These are phyloP conservation scores for Solanum lycopersicoides DNA, from an alignment of 257 asterid genomes.

Conservation along the genomic window DNA sequence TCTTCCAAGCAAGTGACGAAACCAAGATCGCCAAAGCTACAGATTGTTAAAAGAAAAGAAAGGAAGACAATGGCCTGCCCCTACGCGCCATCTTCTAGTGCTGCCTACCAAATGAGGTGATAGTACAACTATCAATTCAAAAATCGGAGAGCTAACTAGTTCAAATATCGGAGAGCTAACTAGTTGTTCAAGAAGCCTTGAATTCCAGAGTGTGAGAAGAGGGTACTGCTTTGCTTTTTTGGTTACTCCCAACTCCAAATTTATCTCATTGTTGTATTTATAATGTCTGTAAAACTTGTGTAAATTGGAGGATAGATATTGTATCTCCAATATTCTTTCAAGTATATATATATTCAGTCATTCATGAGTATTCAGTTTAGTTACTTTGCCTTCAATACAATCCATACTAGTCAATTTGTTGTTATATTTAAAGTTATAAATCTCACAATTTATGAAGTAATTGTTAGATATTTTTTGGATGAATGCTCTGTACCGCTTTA, in stretches of 20 bases:
- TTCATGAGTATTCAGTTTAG: neutral
- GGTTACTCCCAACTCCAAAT: neutral
- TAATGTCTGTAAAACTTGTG: neutral
- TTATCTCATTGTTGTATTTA: neutral
- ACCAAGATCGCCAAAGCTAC: constrained; percentile 73
- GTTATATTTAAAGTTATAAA: neutral
- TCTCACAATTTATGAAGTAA: neutral
- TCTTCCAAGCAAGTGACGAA: constrained; percentile 62
- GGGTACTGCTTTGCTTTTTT: neutral
- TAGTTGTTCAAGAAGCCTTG: constrained; percentile 44
- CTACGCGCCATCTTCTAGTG: constrained; percentile 19
- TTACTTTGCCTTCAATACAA: neutral
- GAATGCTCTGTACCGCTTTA: neutral
- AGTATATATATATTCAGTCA: neutral
- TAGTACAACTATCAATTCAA: neutral
- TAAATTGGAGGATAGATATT: neutral
- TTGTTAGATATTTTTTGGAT: neutral
- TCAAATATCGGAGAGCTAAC: neutral
- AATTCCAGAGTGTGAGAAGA: constrained; percentile 2
- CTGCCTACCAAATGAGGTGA: constrained; percentile 73
- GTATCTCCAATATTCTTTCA: neutral
- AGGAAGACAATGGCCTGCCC: constrained; percentile 31
- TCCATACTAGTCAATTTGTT: neutral
- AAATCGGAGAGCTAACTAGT: neutral
- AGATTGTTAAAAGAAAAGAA: constrained; percentile 41